Evolutionary conservation across 495 filamentous ascomycete genomes (phyloP).

Genomic region (Penicillium antarcticum): DNA sequence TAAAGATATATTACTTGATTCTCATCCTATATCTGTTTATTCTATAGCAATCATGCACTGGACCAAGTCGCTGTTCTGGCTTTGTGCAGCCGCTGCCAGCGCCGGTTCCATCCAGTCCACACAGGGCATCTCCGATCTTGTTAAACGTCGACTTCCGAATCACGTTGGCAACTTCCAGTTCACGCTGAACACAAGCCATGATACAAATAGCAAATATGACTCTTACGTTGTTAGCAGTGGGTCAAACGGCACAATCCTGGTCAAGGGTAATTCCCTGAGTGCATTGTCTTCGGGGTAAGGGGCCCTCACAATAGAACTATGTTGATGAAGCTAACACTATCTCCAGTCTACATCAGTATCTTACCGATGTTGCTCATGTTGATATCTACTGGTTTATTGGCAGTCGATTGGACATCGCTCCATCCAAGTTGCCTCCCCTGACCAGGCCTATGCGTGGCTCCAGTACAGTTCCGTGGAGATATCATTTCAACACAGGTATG

Average conservation of each 20-base stretch:
- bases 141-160: slow-evolving; percentile 43
- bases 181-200: slow-evolving; percentile 18
- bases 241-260: slow-evolving; percentile 36
- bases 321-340: background rate
- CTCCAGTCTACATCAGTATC: slow-evolving; percentile 45
- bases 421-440: slow-evolving; percentile 13
- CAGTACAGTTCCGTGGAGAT: slow-evolving; percentile 50
- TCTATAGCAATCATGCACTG: slow-evolving; percentile 8
- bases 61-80: slow-evolving; percentile 9
- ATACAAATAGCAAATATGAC: slow-evolving; percentile 31
- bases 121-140: slow-evolving; percentile 42
- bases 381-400: slow-evolving; percentile 52
- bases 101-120: slow-evolving; percentile 36
- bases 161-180: slow-evolving; percentile 43
- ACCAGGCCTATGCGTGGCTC: slow-evolving; percentile 13
- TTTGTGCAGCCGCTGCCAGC: slow-evolving; percentile 5
- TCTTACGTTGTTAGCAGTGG: slow-evolving; percentile 37
- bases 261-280: slow-evolving; percentile 44
- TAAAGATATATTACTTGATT: background rate
- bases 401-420: slow-evolving; percentile 18
- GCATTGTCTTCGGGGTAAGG: slow-evolving; percentile 44
- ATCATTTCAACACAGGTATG: slow-evolving; percentile 49
- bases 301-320: background rate
- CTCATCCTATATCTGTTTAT: background rate
- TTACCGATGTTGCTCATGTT: slow-evolving; percentile 44